Evolutionary conservation across 1,139 yeast species (phyloP), one percentile per base, ranked within the genome.

Genomic region (Nakaseomyces glabratus): DNA sequence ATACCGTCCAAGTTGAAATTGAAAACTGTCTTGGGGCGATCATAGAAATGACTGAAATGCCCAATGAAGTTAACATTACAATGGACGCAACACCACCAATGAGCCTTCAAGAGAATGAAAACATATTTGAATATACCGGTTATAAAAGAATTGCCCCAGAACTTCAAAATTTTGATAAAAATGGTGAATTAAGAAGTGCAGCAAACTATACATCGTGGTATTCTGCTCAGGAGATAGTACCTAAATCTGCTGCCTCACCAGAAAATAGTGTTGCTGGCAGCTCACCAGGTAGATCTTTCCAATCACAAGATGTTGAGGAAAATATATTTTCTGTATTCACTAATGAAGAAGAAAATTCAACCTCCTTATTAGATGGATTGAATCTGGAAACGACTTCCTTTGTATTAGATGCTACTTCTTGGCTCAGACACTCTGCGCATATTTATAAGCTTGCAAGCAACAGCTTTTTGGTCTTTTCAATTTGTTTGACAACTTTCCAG

Each of bases 361-460:
- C 34, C 14, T 13, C 35, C 8, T 34, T 32, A 65, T 70, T 6
- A 55, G 65, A 42, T 34, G 30, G 30, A n/a, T 13, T 26, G 7
- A 26, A 15, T n/a, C 20, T 33, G 23, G 30, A 38, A 7, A 59
- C 73, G 26, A 76, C 86, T 0, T 69, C 68, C 46, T 68, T 80
- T 37, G 73, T 85, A 1, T 63, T 80, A 37, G 93, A 81, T 58
- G 81, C 93, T 6, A 80, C 82, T 43, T 75, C 81, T 41, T 81
- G 90, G 90, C 62, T 81, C 44, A 78, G 81, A 47, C 88, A 80
- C 52, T 80, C 86, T 54, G 93, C 90, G 2, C 66, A 80, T 40
- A 66, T 81, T 20, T 81, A 69, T 61, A 81, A 81, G 53, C 73
- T 84, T 48, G 73, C 80, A 11, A 65, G 78, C 24, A 72, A 72